Evolutionary conservation across 2,329 filamentous ascomycete species (phyloP).

Genomic region (Xylariaceae sp.): DNA sequence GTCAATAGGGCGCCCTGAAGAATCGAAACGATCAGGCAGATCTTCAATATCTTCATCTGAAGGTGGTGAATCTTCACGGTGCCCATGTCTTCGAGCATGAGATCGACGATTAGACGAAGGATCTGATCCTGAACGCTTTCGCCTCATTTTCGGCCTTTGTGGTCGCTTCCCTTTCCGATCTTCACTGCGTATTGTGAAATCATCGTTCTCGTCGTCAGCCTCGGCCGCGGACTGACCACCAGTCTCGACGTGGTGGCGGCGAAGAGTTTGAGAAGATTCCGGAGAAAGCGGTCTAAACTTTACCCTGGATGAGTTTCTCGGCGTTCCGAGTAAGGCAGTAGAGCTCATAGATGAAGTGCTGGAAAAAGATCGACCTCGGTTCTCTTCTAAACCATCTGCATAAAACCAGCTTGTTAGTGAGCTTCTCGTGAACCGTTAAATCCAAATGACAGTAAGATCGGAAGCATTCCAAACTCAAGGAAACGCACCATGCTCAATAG

Average conservation of each 20-base stretch:
- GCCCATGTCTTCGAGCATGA: conserved; percentile 5
- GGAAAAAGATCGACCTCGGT: conserved; percentile 5
- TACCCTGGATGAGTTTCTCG: conserved; percentile 16
- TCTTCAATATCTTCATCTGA: conserved; percentile 22
- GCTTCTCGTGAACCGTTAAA: background rate
- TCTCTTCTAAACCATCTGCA: conserved; percentile 20
- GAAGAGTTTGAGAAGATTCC: conserved; percentile 24
- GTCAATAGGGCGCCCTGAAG: conserved; percentile 20
- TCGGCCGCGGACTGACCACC: conserved; percentile 7
- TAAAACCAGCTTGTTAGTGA: conserved; percentile 10
- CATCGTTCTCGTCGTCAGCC: conserved; percentile 3
- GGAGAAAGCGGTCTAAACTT: conserved; percentile 27
- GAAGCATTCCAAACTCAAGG: conserved; percentile 19
- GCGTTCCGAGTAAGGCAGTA: conserved; percentile 3
- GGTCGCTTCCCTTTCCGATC: background rate
- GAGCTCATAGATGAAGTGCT: conserved; percentile 4
- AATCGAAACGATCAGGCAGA: conserved; percentile 29
- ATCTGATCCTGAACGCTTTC: conserved; percentile 21
- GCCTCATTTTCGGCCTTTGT: conserved; percentile 4
- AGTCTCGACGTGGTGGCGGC: conserved; percentile 16
- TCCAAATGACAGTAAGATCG: background rate
- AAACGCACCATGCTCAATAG: conserved; percentile 31
- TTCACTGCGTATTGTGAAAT: background rate
- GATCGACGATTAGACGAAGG: conserved; percentile 14
- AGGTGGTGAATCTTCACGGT: conserved; percentile 7